Evolutionary conservation across 805 yeast species (phyloP), one percentile per base, ranked within the genome.

Genomic region (Metschnikowia lachancei): DNA sequence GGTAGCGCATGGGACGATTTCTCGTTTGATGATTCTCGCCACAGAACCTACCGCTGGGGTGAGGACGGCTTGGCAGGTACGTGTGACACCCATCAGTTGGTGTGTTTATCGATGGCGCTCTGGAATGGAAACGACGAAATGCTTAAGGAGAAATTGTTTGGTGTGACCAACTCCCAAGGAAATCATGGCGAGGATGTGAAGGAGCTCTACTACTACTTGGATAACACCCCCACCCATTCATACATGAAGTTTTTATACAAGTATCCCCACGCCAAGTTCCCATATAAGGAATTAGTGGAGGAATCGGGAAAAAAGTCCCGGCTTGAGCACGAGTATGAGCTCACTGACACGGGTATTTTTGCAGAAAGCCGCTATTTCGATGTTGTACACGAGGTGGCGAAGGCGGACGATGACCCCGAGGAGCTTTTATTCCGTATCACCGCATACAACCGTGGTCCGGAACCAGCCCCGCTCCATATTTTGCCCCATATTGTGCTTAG

Each of bases 171-270:
- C 42, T 89, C 87, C 12, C 91, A 90, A 63, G 97, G 97, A 11
- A 91, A 91, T 64, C 97, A 90, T 64, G 97, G 97, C 46, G 97
- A 90, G 63, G 97, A 90, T 64, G 96, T 88, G 50, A 90, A 90
- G 68, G 95, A 87, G 60, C 65, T 83, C 54, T 87, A 87, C 63
- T 90, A 81, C 62, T 89, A 90, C 60, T 74, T 90, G 50, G 97
- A 90, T 68, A 90, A 88, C 67, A 87, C 95, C 11, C 97, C 97
- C 7, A 78, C 96, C 5, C 97, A 90, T 68, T 83, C 95, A 30
- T 90, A 89, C 68, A 85, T 88, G 86, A 90, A 91, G 71, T 88
- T 83, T 57, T 74, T 88, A 48, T 90, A 90, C 77, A 91, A 91
- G 72, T 90, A 90, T 62, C 96, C 97, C n/a, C 95, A 88, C 54